Percentiles rank a stretch among this genome's conserved stretches.
Conservation (phyloP, 2,329 filamentous ascomycete genomes). For the Cladosporium sphaerospermum region DNA sequence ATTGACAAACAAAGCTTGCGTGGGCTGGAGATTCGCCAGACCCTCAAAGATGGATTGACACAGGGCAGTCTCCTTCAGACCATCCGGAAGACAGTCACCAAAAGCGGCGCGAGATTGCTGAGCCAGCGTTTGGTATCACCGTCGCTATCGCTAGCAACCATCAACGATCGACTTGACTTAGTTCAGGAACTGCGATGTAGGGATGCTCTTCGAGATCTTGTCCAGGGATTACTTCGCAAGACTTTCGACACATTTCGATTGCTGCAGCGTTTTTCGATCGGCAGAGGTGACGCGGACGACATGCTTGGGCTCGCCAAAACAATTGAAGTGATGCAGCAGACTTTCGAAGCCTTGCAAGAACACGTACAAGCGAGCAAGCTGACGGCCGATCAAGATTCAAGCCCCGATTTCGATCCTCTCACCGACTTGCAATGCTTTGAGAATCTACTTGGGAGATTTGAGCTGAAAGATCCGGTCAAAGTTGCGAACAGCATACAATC, state of each 20-base stretch:
- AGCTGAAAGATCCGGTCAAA: conserved; percentile 58
- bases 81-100: conserved; percentile 83
- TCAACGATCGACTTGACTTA: conserved; percentile 73
- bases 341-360: conserved; percentile 45
- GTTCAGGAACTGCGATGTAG: conserved; percentile 68
- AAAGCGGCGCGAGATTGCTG: conserved; percentile 78
- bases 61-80: conserved; percentile 84
- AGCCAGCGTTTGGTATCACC: conserved; percentile 80
- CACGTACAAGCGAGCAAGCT: conserved; percentile 31
- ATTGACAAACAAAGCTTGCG: conserved; percentile 90
- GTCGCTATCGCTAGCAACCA: conserved; percentile 75
- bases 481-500: conserved; percentile 66
- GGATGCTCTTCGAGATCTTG: conserved; percentile 61
- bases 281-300: conserved; percentile 87
- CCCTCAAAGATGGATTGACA: conserved; percentile 70
- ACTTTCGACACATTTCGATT: conserved; percentile 84
- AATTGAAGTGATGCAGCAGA: conserved; percentile 64
- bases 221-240: conserved; percentile 61
- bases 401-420: conserved; percentile 28
- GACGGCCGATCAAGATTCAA: conserved; percentile 8
- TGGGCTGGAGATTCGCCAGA: conserved; percentile 81
- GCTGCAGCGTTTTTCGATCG: conserved; percentile 89
- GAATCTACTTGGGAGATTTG: conserved; percentile 49
- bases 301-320: conserved; percentile 77
- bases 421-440: conserved; percentile 23